Percentiles rank a stretch among this genome's conserved stretches.
These are phyloP conservation scores for Nicotiana sylvestris DNA, from an alignment of 257 asterid species.

Conservation along the genomic window DNA sequence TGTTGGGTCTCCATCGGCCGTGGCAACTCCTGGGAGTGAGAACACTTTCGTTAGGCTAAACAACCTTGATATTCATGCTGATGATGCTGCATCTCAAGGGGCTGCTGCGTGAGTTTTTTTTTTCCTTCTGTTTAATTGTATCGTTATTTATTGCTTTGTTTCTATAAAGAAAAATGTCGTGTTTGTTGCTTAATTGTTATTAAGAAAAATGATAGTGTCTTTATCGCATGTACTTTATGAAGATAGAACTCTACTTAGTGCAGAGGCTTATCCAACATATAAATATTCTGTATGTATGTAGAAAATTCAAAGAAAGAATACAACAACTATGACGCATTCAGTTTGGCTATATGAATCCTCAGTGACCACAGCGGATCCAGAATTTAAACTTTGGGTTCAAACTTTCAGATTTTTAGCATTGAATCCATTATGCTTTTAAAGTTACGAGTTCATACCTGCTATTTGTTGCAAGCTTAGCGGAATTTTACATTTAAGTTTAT, in stretches of 20 bases:
- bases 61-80: conserved; percentile 78
- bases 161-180: background rate
- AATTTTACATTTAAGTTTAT: no score
- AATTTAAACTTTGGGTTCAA: no score
- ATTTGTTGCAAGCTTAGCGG: no score
- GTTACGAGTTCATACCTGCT: no score
- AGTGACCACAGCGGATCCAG: no score
- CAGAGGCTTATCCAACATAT: background rate
- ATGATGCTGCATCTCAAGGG: conserved; percentile 88
- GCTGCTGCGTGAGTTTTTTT: conserved; percentile 63
- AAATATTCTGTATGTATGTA: background rate
- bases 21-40: conserved; percentile 64
- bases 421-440: no score
- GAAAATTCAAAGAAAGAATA: background rate
- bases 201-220: background rate
- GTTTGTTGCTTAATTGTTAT: background rate
- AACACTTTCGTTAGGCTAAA: conserved; percentile 54
- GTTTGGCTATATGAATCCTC: no score
- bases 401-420: no score
- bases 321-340: no score
- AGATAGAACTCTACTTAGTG: background rate
- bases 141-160: background rate
- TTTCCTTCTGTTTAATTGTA: background rate
- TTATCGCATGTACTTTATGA: background rate
- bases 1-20: conserved; percentile 84